Percentiles rank a stretch among this genome's conserved stretches.
Conservation (phyloP, 768 basidiomycete species). For the Flagelloscypha sp. region DNA sequence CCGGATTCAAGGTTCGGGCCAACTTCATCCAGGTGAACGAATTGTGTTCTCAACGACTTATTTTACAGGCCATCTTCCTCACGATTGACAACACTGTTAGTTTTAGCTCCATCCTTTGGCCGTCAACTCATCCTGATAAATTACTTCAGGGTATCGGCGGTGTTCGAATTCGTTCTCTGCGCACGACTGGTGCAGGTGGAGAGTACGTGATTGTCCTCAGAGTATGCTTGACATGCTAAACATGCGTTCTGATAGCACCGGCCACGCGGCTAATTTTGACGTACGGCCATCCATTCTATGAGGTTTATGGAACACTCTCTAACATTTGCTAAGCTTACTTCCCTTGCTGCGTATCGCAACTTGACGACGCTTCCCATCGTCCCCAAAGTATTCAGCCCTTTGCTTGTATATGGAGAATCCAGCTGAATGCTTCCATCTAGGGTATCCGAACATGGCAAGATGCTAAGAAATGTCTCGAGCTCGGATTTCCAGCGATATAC, state of each 20-base stretch:
- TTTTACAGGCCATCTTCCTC: conserved; percentile 26
- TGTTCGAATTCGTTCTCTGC: conserved; percentile 13
- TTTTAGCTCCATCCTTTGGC: too few species aligned
- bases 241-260: conserved; percentile 10
- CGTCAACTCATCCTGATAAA: too few species aligned
- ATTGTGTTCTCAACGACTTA: too few species aligned
- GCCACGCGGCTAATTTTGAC: conserved; percentile 18
- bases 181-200: conserved; percentile 10
- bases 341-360: conserved; percentile 16
- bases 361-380: conserved; percentile 20
- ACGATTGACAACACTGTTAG: conserved; percentile 27
- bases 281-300: too few species aligned
- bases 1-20: conserved; percentile 22
- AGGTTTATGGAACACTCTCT: too few species aligned
- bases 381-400: too few species aligned
- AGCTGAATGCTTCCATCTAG: too few species aligned
- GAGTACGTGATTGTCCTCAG: conserved; percentile 6
- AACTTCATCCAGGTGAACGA: too few species aligned
- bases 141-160: too few species aligned
- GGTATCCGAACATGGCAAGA: conserved; percentile 23
- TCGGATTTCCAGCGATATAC: conserved; percentile 31
- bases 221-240: neutral
- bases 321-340: too few species aligned
- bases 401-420: too few species aligned
- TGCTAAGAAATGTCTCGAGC: conserved; percentile 23